phyloP scores from a whole-genome alignment of 441 rosid genomes.

The Erysimum cheiri region DNA sequence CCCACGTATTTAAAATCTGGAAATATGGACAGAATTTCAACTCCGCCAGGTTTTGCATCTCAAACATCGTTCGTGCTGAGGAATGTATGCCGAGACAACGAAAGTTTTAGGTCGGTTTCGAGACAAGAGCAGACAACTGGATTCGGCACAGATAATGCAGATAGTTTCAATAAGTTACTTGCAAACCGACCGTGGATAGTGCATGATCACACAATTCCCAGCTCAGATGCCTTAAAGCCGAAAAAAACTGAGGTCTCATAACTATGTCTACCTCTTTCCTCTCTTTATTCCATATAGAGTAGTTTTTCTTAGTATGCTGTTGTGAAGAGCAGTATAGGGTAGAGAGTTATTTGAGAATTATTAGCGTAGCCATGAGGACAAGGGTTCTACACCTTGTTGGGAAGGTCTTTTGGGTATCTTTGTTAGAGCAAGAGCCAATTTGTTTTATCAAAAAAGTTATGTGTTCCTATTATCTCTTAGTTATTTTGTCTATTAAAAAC shows the following conservation, averaged over 20 bases:
- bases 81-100: conserved; percentile 44
- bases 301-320: conserved; percentile 10
- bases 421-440: not conserved
- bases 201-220: conserved; percentile 41
- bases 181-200: conserved; percentile 61
- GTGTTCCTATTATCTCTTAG: not conserved
- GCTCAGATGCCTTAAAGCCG: conserved; percentile 40
- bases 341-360: not conserved
- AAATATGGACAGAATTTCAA: conserved; percentile 26
- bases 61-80: conserved; percentile 46
- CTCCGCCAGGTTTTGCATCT: conserved; percentile 42
- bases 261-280: conserved; percentile 24
- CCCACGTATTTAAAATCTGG: conserved; percentile 14
- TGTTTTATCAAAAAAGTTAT: not conserved
- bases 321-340: conserved; percentile 11
- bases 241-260: conserved; percentile 26
- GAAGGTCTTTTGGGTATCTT: not conserved
- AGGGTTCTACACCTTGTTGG: not conserved
- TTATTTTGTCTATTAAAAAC: not conserved
- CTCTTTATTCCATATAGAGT: conserved; percentile 12
- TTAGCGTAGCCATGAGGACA: not conserved
- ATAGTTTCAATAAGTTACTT: conserved; percentile 43
- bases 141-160: conserved; percentile 23
- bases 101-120: conserved; percentile 30
- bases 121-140: conserved; percentile 38